These are phyloP conservation scores for Poa pratensis DNA, from an alignment of 176 grass and related monocot species.

Conservation along the genomic window DNA sequence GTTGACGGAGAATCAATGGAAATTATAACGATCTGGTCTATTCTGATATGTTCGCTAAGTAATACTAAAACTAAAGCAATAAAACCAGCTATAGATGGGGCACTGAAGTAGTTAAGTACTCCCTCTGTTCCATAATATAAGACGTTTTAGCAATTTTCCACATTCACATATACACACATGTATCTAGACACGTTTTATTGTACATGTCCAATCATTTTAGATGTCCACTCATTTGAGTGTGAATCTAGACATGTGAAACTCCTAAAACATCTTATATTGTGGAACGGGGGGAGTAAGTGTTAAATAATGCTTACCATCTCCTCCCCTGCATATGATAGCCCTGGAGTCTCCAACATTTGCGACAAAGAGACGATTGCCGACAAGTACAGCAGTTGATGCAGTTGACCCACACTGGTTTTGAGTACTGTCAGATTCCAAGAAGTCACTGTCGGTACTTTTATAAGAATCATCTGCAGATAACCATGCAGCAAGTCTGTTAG, in stretches of 20 bases:
- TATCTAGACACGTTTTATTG: no score
- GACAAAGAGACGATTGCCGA: conserved; percentile 57
- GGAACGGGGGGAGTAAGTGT: no score
- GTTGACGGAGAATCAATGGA: neutral
- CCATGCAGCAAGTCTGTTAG: neutral
- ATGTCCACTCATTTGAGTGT: no score
- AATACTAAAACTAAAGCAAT: conserved; percentile 5
- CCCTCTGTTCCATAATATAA: no score
- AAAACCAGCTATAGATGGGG: neutral
- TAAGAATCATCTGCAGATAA: conserved; percentile 61
- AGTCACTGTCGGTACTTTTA: conserved; percentile 64
- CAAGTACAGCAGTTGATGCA: conserved; percentile 64
- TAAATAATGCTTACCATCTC: conserved; percentile 50
- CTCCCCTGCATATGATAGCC: conserved; percentile 59
- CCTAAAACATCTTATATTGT: no score
- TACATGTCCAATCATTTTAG: no score
- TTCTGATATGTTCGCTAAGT: conserved; percentile 1
- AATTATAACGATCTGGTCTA: neutral
- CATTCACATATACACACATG: no score
- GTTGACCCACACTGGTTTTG: conserved; percentile 66
- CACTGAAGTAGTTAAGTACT: conserved; percentile 14
- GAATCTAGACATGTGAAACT: no score
- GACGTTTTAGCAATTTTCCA: no score
- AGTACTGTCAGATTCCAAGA: conserved; percentile 64
- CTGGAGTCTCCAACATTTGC: conserved; percentile 73